Percentiles rank a stretch among this genome's conserved stretches.
Conservation (phyloP, 1,284 basidiomycete genomes). For the Sanghuangporus weigelae region DNA sequence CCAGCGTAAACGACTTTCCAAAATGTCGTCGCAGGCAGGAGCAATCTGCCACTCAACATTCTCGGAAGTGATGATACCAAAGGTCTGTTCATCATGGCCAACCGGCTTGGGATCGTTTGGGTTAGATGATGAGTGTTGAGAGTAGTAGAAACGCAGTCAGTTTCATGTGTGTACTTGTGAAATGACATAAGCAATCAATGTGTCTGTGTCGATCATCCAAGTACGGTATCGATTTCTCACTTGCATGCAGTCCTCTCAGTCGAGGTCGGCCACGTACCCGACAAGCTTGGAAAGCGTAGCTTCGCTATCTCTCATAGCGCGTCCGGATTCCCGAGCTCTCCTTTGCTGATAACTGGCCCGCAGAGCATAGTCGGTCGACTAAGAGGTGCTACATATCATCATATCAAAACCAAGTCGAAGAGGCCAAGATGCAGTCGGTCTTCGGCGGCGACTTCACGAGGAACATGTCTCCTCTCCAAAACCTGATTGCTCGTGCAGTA, state of each 20-base stretch:
- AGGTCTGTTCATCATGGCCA: too few relatives aligned
- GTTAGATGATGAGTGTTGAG: background rate
- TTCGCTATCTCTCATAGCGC: too few relatives aligned
- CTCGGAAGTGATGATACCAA: too few relatives aligned
- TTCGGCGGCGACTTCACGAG: constrained; percentile 15
- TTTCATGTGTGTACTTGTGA: background rate
- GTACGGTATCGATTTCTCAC: background rate
- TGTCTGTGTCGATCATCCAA: background rate
- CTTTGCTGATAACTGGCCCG: background rate
- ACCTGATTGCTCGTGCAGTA: constrained; percentile 79
- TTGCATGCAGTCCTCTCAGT: background rate
- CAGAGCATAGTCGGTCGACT: background rate
- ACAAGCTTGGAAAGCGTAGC: too few relatives aligned
- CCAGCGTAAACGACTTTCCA: too few relatives aligned
- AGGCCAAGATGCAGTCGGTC: background rate
- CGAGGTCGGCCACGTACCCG: background rate
- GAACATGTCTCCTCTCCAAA: constrained; percentile 50
- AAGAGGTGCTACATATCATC: background rate
- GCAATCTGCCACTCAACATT: too few relatives aligned
- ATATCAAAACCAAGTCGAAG: too few relatives aligned
- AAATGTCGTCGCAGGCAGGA: too few relatives aligned
- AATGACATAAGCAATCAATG: background rate
- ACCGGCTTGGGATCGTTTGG: background rate
- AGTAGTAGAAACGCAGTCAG: background rate
- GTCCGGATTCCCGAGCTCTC: background rate